Base-by-base conservation (phyloP, 2,329 filamentous ascomycete genomes). In the Paecilomyces sp. region DNA sequence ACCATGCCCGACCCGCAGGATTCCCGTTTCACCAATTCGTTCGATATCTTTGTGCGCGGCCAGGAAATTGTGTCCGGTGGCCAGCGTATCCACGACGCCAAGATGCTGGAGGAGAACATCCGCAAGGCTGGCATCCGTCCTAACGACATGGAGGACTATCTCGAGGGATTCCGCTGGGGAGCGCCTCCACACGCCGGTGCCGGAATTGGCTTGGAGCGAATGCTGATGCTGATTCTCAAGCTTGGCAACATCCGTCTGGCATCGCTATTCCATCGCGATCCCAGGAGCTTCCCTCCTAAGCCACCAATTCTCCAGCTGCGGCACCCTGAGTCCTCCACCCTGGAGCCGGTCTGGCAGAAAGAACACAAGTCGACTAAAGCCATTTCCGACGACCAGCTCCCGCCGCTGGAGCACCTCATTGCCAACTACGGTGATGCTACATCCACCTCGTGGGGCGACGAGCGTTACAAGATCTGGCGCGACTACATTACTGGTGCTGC, bases 381-480 rank as follows among this genome's bases (percentile, higher is more conserved):
- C 54, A 75, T 75, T 11, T 65, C 75, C 65, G 80, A 76, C 59
- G 72, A 76, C 57, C 77, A 87, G 56, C 79, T 89, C 58, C 92
- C 92, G 57, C 82, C 90, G 0, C 73, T 97, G 4, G 90, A 92
- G 72, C 89, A 96, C 71, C 86, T 97, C 51, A 92, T 97, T 72
- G 91, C 91, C 70, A 97, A 97, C 74, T 97, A 97, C 67, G 92
- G 92, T 63, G 92, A 97, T 74, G 91, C 92, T 1, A 92, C 91
- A 55, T 95, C 96, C 70, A 97, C 92, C 0, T 94, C 91, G 0
- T 97, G 92, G 91, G 84, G 94, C 7, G 92, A 97, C 72, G 89
- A 92, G 6, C 87, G 91, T 6, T 96, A 92, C 73, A 83, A 90
- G 69, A 87, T 96, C 60, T 97, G 91, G 91, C 87, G 92, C 31